These are phyloP conservation scores for Macrolepiota fuliginosa DNA, from an alignment of 768 basidiomycete genomes.

Conservation along the genomic window DNA sequence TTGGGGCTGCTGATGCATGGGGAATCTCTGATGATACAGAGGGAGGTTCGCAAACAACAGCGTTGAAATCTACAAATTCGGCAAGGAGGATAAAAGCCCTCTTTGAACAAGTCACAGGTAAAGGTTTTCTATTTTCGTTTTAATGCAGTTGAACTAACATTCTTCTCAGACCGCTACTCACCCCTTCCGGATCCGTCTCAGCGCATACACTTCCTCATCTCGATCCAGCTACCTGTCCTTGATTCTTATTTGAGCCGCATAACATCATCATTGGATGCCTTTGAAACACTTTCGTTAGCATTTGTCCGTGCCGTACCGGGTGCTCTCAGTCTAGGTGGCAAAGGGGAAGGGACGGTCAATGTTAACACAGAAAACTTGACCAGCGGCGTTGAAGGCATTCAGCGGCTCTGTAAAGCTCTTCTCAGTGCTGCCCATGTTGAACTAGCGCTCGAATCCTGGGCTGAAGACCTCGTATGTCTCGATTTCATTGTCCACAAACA, in stretches of 20 bases:
- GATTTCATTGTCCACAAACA: slow-evolving; percentile 1
- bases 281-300: slow-evolving; percentile 86
- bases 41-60: slow-evolving; percentile 36
- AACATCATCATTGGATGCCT: slow-evolving; percentile 84
- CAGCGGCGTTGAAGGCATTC: slow-evolving; percentile 79
- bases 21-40: slow-evolving; percentile 61
- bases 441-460: slow-evolving; percentile 74
- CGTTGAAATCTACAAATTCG: slow-evolving; percentile 74
- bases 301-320: slow-evolving; percentile 93
- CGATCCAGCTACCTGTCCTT: slow-evolving; percentile 83
- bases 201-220: slow-evolving; percentile 78
- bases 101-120: slow-evolving; percentile 90
- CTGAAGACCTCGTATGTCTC: slow-evolving; percentile 78
- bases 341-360: slow-evolving; percentile 37
- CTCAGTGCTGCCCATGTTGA: slow-evolving; percentile 77
- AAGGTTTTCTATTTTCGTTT: slow-evolving; percentile 13
- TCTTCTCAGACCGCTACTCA: slow-evolving; percentile 79
- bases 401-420: slow-evolving; percentile 81
- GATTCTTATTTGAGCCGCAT: slow-evolving; percentile 77
- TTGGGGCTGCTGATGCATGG: slow-evolving; percentile 85
- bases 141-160: background rate
- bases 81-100: slow-evolving; percentile 81
- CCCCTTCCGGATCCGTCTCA: slow-evolving; percentile 78
- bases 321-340: slow-evolving; percentile 59
- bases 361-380: slow-evolving; percentile 69